Percentiles rank a stretch among this genome's conserved stretches.
phyloP scores from a whole-genome alignment of 768 basidiomycete genomes.

The Scleroderma citrinum region DNA sequence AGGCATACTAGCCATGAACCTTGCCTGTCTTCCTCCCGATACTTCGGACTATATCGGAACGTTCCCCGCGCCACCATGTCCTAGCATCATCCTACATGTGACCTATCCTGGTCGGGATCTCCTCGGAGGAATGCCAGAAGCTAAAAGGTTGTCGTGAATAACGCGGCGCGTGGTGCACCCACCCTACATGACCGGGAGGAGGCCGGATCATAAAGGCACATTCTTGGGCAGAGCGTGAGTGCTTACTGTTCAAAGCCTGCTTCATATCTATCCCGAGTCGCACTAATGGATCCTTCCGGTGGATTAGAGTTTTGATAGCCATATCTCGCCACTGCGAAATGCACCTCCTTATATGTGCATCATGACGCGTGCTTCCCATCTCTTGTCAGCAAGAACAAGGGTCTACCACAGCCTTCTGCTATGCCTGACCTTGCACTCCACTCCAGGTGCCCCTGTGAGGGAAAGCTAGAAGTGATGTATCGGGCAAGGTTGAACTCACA shows the following conservation, averaged over 20 bases:
- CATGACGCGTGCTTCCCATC: neutral
- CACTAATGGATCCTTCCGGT: neutral
- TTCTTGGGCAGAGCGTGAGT: too few species aligned
- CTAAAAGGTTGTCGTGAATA: too few species aligned
- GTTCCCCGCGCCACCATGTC: too few species aligned
- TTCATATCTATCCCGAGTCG: neutral
- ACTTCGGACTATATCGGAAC: too few species aligned
- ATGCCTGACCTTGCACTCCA: too few species aligned
- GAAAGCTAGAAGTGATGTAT: neutral
- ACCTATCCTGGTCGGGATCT: too few species aligned
- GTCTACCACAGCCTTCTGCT: neutral
- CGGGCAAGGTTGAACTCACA: neutral
- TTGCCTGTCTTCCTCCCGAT: too few species aligned
- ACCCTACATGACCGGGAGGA: neutral
- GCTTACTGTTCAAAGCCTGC: neutral
- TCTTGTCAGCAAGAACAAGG: neutral
- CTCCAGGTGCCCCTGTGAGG: too few species aligned
- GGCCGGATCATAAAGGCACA: neutral
- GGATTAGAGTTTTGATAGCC: neutral
- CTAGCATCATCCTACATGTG: too few species aligned
- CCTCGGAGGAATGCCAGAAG: too few species aligned
- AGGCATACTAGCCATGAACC: too few species aligned
- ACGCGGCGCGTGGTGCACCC: neutral
- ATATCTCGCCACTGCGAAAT: neutral
- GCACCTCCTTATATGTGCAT: neutral